Evolutionary conservation across 257 asterid species (phyloP), one percentile per base, ranked within the genome.

Genomic region (Ajuga chamaepitys): DNA sequence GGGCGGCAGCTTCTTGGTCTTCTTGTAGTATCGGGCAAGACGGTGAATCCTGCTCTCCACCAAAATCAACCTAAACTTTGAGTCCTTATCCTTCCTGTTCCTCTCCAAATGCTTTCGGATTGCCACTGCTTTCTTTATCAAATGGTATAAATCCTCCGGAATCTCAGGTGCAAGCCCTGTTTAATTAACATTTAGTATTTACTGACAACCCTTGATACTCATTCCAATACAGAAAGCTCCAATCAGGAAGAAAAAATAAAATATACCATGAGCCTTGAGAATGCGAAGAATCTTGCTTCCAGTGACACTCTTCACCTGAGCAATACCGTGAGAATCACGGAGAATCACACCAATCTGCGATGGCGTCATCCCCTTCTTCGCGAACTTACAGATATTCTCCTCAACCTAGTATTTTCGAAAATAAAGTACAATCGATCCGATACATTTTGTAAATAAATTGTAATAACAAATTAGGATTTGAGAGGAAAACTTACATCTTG

Each of bases 31-130:
- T 9, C 97, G 94, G n/a, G 95, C 97, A 17, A 89, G 94, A 35
- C 95, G 94, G 73, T 89, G 95, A 70, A 89, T 87, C 84, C 95
- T 89, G 81, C 97, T 89, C 83, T 89, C 95, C 20, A 89, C 97
- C 55, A 87, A 83, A 82, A 89, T 89, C 83, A 87, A 71, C 70
- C 97, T 72, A 77, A 89, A 89, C 64, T 89, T 89, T 13, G 96
- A 89, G 64, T 89, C 96, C 70, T 89, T 86, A 34, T 89, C 96
- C 87, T 89, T 89, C 85, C 92, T 83, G 78, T 86, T 89, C 79
- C 97, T 85, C 77, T 89, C 95, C 82, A 89, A 74, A 71, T 89
- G 97, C 82, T 89, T 89, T 78, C 97, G 72, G 52, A 89, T 85
- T 1, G 97, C 95, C 7, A 89, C 97, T 0, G 95, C 97, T 75